Base-by-base conservation (phyloP, 306 rosid species). In the Bauhinia variegata region DNA sequence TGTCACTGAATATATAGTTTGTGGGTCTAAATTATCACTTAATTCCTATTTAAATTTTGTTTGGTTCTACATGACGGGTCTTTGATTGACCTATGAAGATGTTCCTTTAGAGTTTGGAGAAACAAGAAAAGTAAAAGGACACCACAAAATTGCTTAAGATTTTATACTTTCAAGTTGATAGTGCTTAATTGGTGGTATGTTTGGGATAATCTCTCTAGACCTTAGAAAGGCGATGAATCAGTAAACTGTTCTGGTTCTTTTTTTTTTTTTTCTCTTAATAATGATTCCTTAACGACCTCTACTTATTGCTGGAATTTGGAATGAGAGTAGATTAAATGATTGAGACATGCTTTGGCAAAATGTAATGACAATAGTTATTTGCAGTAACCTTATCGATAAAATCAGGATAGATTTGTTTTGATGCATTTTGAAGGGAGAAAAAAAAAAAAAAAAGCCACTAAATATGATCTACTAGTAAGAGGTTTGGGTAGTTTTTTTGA, bases 1-100 rank as follows among this genome's bases (percentile, higher is more conserved):
- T 36, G 9, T 37, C 60, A 14, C 17, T 32, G 15, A 48, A 48
- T 48, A 48, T 17, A 54, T 31, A 60, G 23, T 60, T 50, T 71
- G 10, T 34, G 23, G n/a, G n/a, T n/a, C n/a, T n/a, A n/a, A n/a
- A n/a, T n/a, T n/a, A 36, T 23, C 28, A 23, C 28, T 17, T 33
- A 23, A 30, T 54, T 17, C 8, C 62, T 71, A 59, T 32, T 34
- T 59, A n/a, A n/a, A n/a, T 5, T 9, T 65, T 73, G 10, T n/a
- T 44, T 1, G 47, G 30, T 47, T 23, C 33, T 11, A 58, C 34
- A 48, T 61, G n/a, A 31, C 60, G 14, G 18, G 17, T 66, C 42
- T 33, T n/a, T n/a, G n/a, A n/a, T n/a, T n/a, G n/a, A n/a, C n/a
- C n/a, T 33, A 37, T 2, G n/a, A 53, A 42, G 64, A 52, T 51